Conservation (phyloP, 257 asterid genomes). For the Nicotiana tabacum region DNA sequence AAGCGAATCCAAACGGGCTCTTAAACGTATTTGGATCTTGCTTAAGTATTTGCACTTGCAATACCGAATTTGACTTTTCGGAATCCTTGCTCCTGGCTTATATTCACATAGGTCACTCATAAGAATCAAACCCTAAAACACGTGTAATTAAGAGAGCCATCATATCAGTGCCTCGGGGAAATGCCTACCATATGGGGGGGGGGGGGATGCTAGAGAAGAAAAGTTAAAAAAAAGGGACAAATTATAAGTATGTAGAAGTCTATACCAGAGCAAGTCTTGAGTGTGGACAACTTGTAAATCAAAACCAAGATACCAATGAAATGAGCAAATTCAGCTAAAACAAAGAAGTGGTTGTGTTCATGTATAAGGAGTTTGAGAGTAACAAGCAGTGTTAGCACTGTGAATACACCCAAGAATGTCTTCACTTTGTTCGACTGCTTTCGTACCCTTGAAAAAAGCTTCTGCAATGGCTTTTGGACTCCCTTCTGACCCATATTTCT, state of each 20-base stretch:
- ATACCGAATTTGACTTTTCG: no score
- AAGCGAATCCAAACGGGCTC: no score
- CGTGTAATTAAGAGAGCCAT: no score
- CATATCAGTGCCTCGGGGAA: no score
- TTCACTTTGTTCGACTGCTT: constrained; percentile 69
- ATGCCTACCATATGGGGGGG: no score
- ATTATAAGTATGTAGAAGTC: background rate
- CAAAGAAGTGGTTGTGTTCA: constrained; percentile 50
- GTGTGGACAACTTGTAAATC: constrained; percentile 67
- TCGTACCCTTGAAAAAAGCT: constrained; percentile 64
- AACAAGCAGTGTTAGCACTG: constrained; percentile 37
- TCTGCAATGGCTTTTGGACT: constrained; percentile 40
- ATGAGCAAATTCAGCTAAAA: constrained; percentile 58
- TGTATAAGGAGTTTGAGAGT: constrained; percentile 50
- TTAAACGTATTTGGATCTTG: no score
- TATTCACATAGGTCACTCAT: no score
- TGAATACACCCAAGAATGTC: constrained; percentile 38
- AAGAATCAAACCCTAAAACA: no score
- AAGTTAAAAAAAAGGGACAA: background rate
- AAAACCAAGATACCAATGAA: constrained; percentile 56
- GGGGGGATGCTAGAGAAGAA: no score
- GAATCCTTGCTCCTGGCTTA: no score
- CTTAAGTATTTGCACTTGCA: no score
- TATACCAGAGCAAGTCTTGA: constrained; percentile 73
- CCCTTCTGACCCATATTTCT: constrained; percentile 60